Percentiles rank a stretch among this genome's conserved stretches.
These are phyloP conservation scores for Infundibulicybe gibba DNA, from an alignment of 768 basidiomycete species.

Conservation along the genomic window DNA sequence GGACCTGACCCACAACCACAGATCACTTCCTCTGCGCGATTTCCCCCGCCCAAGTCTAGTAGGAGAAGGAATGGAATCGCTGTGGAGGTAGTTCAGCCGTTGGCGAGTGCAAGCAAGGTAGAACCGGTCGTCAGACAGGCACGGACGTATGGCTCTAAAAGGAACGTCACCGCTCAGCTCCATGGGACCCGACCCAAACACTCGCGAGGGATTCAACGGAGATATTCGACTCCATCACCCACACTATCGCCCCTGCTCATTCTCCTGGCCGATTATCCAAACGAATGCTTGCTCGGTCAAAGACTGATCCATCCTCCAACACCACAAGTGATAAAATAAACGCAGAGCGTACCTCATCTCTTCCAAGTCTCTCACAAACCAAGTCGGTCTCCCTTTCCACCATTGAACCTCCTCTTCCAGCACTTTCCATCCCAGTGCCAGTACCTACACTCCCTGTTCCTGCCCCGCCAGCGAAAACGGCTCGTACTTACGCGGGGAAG, in stretches of 20 bases:
- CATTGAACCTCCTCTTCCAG: slow-evolving; percentile 16
- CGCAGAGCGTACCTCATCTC: slow-evolving; percentile 29
- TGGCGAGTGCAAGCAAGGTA: not conserved
- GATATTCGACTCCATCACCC: slow-evolving; percentile 37
- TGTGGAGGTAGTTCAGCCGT: slow-evolving; percentile 5
- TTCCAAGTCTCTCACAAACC: slow-evolving; percentile 28
- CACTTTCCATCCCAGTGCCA: slow-evolving; percentile 16
- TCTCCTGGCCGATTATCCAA: slow-evolving; percentile 50
- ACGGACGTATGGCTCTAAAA: slow-evolving; percentile 16
- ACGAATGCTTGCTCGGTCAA: slow-evolving; percentile 70
- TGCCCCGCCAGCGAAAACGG: slow-evolving; percentile 23
- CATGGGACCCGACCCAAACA: slow-evolving; percentile 15
- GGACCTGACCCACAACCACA: no score
- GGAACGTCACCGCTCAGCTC: not conserved
- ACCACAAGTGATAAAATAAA: slow-evolving; percentile 11
- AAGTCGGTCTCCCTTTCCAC: slow-evolving; percentile 11
- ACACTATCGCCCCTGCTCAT: slow-evolving; percentile 18
- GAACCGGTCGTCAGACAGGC: no score
- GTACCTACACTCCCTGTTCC: slow-evolving; percentile 22
- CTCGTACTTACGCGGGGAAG: slow-evolving; percentile 70
- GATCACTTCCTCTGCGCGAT: no score
- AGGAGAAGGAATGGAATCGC: slow-evolving; percentile 23
- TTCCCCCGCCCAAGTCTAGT: not conserved
- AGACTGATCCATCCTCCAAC: slow-evolving; percentile 54
- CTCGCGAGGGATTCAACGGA: slow-evolving; percentile 39